These are phyloP conservation scores for Volvox africanus DNA, from an alignment of 139 green algal genomes.

Conservation along the genomic window DNA sequence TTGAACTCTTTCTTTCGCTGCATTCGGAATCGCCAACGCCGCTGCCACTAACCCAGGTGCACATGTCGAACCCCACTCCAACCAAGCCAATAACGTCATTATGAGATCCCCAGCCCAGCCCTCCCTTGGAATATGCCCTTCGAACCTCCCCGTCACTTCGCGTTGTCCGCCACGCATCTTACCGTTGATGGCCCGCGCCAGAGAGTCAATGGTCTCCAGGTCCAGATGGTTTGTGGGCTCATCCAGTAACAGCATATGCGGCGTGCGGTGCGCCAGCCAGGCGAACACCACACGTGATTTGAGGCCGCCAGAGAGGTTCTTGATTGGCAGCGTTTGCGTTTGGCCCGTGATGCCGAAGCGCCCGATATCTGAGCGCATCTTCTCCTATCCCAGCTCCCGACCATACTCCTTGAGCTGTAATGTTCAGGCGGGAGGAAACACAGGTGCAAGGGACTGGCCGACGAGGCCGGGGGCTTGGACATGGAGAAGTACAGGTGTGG, in stretches of 20 bases:
- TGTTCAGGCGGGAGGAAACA: not conserved
- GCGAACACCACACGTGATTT: conserved; percentile 93
- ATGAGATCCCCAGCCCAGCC: too few relatives aligned
- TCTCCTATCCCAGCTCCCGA: conserved; percentile 68
- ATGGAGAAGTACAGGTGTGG: too few relatives aligned
- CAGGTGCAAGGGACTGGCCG: too few relatives aligned
- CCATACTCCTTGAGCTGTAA: conserved; percentile 71
- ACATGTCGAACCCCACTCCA: too few relatives aligned
- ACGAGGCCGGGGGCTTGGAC: too few relatives aligned
- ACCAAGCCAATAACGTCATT: too few relatives aligned
- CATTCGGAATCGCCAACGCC: too few relatives aligned
- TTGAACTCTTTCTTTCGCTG: too few relatives aligned
- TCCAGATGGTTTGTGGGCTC: conserved; percentile 86
- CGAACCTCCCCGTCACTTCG: too few relatives aligned
- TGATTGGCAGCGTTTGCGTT: conserved; percentile 82
- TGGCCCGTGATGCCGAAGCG: conserved; percentile 84
- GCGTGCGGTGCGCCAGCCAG: conserved; percentile 83
- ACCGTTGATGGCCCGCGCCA: conserved; percentile 93
- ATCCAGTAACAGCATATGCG: conserved; percentile 50
- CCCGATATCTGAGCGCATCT: conserved; percentile 81
- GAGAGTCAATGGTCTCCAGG: conserved; percentile 96
- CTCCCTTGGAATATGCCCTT: too few relatives aligned
- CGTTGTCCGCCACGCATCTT: not conserved
- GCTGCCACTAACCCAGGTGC: too few relatives aligned
- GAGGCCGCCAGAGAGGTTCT: conserved; percentile 92